Conservation (phyloP, 2,329 filamentous ascomycete species). For the Domatiomyces globalis region DNA sequence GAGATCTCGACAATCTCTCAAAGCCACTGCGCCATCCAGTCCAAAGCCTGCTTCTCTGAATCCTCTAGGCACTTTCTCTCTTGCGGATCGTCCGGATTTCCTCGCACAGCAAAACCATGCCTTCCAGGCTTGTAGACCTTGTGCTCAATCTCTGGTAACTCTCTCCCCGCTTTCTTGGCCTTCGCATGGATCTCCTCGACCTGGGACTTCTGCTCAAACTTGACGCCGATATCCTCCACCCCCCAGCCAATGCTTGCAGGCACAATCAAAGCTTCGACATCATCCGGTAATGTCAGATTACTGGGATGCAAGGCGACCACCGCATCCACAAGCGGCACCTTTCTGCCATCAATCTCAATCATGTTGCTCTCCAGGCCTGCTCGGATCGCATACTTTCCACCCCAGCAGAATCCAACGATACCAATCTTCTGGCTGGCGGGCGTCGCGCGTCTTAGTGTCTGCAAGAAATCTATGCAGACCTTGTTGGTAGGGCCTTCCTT, state of each 20-base stretch:
- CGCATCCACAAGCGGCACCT: conserved; percentile 34
- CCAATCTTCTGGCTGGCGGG: conserved; percentile 36
- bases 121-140: conserved; percentile 23
- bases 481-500: conserved; percentile 39
- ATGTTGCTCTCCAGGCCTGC: conserved; percentile 29
- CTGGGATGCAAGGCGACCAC: conserved; percentile 42
- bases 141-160: conserved; percentile 22
- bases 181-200: conserved; percentile 16
- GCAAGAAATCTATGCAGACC: conserved; percentile 40
- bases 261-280: conserved; percentile 26
- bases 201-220: conserved; percentile 12
- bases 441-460: conserved; percentile 36
- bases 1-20: neutral
- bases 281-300: conserved; percentile 33
- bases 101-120: conserved; percentile 27
- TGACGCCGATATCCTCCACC: conserved; percentile 15
- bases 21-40: conserved; percentile 17
- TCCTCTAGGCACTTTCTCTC: conserved; percentile 25
- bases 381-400: conserved; percentile 40
- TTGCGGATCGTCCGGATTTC: conserved; percentile 25
- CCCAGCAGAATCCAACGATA: conserved; percentile 50
- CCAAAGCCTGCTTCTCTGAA: conserved; percentile 22
- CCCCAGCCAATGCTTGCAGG: conserved; percentile 17
- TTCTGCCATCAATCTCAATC: conserved; percentile 21
- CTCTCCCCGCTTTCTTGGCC: conserved; percentile 11